Conservation (phyloP, 108 stramenopile genomes). For the Skeletonema grethae region DNA sequence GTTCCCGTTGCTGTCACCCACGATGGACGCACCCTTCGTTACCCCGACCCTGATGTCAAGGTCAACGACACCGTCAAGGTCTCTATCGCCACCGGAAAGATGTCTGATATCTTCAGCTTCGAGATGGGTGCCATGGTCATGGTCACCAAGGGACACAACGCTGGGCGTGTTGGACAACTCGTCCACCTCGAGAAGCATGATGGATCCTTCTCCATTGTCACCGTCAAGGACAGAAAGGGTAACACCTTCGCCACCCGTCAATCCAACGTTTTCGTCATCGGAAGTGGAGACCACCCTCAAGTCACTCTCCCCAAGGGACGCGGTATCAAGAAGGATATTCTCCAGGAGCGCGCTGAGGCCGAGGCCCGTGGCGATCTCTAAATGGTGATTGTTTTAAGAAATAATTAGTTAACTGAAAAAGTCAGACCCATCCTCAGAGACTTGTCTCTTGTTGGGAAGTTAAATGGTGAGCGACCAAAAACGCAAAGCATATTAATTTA, state of each 20-base stretch:
- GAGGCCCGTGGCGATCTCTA: constrained; percentile 81
- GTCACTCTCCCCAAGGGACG: constrained; percentile 99
- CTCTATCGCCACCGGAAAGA: constrained; percentile 95
- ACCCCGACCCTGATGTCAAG: constrained; percentile 98
- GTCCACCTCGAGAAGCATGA: constrained; percentile 98
- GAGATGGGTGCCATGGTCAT: constrained; percentile 96
- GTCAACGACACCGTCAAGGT: constrained; percentile 99
- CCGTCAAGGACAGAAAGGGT: constrained; percentile 97
- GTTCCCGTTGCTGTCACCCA: constrained; percentile 98
- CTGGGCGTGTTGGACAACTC: constrained; percentile 96
- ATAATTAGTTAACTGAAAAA: constrained; percentile 10
- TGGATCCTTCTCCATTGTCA: constrained; percentile 97
- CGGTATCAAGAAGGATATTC: constrained; percentile 98
- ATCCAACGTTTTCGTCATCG: constrained; percentile 95
- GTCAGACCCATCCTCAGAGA: constrained; percentile 16
- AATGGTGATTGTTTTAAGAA: constrained; percentile 4
- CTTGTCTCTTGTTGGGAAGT: constrained; percentile 24
- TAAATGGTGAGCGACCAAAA: constrained; percentile 36
- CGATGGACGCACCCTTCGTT: constrained; percentile 99
- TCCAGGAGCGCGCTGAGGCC: constrained; percentile 94
- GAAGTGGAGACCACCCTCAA: constrained; percentile 82
- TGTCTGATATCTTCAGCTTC: constrained; percentile 94
- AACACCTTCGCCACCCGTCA: constrained; percentile 97
- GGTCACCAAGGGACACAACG: constrained; percentile 96
- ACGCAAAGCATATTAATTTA: constrained; percentile 9